Conservation (phyloP, 75 land plant genomes). For the Ceratopteris richardii region DNA sequence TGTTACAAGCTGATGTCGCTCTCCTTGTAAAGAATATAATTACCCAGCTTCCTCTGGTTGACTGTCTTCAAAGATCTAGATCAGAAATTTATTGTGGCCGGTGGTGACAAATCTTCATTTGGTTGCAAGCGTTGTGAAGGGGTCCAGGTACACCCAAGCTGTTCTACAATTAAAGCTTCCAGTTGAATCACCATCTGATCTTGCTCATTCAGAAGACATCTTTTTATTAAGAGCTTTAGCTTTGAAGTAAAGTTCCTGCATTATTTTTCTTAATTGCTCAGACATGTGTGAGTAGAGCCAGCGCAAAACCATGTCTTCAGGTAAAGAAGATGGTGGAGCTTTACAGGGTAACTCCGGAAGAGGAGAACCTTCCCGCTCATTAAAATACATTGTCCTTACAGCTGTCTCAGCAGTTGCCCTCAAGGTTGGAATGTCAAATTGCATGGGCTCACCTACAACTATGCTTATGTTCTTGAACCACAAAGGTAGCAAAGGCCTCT, state of each 20-base stretch:
- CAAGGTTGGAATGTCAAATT: slow-evolving; percentile 59
- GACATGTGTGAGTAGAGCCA: slow-evolving; percentile 51
- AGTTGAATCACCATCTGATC: no score
- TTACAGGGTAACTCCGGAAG: slow-evolving; percentile 33
- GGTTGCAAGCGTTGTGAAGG: no score
- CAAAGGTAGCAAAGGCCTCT: slow-evolving; percentile 69
- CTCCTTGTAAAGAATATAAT: no score
- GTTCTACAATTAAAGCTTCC: no score
- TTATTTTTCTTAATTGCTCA: slow-evolving; percentile 31
- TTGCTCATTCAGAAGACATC: background rate
- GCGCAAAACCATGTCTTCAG: slow-evolving; percentile 50
- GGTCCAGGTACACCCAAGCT: no score
- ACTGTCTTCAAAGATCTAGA: no score
- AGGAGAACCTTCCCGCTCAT: background rate
- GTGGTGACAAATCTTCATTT: no score
- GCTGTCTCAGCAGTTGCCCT: slow-evolving; percentile 5
- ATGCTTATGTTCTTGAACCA: slow-evolving; percentile 58
- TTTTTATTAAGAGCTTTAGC: background rate
- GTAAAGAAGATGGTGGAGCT: slow-evolving; percentile 9
- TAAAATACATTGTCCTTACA: background rate
- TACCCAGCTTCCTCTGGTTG: no score
- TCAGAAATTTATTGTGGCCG: no score
- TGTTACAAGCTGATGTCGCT: no score
- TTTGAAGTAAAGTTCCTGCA: slow-evolving; percentile 35
- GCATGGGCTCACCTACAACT: slow-evolving; percentile 80